Base-by-base conservation (phyloP, 805 yeast genomes). In the Nakazawaea ernobii region DNA sequence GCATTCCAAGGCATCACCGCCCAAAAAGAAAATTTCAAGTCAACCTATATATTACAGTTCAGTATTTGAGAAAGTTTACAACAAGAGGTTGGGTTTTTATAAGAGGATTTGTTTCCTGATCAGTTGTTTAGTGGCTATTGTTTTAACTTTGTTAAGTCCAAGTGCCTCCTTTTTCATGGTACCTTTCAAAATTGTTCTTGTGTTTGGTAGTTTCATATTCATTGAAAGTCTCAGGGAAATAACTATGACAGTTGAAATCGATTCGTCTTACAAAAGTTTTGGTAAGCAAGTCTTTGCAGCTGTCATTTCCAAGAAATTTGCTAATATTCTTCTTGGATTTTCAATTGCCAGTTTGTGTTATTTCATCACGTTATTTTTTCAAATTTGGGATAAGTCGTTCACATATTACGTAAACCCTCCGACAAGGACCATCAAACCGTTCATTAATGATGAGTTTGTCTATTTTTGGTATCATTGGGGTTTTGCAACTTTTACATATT, bases 401-500 rank as follows among this genome's bases (percentile, higher is more conserved):
- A 51, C 54, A 8, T 65, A 61, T 47, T 60, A 56, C 45, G 51
- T 60, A 35, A 58, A 62, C 8, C 56, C 68, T 3, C 65, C 73
- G 6, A 62, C 67, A 28, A 66, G 59, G 48, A 69, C 72, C 9
- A 66, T 69, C 38, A 69, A 64, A 45, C 72, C 75, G 3, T 67
- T 67, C 37, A 45, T 70, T 40, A 71, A 69, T 51, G 75, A 71
- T 52, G 59, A 67, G 39, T 70, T 63, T 66, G 70, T 79, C 4
- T 79, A 67, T 55, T 76, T 63, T 53, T 76, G 79, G 75, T 77
- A 69, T 55, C 70, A 66, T 39, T 65, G 75, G 26, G 9, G 65
- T 1, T 59, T 68, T 26, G 55, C 72, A 7, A 75, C 80, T 0
- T 30, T 69, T 0, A 32, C 70, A 7, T 85, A 83, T 59, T 56